phyloP scores from a whole-genome alignment of 2,329 filamentous ascomycete genomes.

The Arthrobotrys musiformis region DNA sequence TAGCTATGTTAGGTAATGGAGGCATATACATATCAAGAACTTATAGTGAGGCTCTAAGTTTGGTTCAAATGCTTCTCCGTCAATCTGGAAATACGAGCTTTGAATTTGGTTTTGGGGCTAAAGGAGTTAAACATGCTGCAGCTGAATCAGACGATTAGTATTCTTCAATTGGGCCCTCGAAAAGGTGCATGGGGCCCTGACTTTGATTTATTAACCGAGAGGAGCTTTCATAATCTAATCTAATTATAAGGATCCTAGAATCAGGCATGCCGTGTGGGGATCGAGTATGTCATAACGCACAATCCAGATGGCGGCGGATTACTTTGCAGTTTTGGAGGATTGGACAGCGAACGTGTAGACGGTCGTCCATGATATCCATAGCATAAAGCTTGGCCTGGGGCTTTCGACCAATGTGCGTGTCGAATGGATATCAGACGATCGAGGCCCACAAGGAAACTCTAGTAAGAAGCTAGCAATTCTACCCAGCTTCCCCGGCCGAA shows the following conservation, averaged over 20 bases:
- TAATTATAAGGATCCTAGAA: neutral
- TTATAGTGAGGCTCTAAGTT: constrained; percentile 5
- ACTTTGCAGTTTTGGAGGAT: constrained; percentile 31
- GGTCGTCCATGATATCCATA: neutral
- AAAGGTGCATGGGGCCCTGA: neutral
- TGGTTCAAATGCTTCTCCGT: neutral
- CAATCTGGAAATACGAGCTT: neutral
- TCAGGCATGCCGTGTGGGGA: neutral
- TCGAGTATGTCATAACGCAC: constrained; percentile 5
- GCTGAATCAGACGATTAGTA: constrained; percentile 20
- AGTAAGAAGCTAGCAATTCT: neutral
- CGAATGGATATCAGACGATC: constrained; percentile 34
- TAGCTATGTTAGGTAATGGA: neutral
- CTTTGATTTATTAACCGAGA: constrained; percentile 1
- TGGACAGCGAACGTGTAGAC: constrained; percentile 14
- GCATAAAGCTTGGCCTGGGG: neutral
- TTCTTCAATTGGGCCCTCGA: neutral
- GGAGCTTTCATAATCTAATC: neutral
- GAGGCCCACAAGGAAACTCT: neutral
- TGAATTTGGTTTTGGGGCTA: neutral
- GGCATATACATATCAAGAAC: neutral
- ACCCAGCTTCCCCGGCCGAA: constrained; percentile 18
- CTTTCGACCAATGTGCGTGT: neutral
- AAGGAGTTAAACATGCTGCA: constrained; percentile 8
- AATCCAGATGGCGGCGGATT: constrained; percentile 1